Evolutionary conservation across 768 basidiomycete genomes (phyloP), one percentile per base, ranked within the genome.

Genomic region (Cystoderma amianthinum): DNA sequence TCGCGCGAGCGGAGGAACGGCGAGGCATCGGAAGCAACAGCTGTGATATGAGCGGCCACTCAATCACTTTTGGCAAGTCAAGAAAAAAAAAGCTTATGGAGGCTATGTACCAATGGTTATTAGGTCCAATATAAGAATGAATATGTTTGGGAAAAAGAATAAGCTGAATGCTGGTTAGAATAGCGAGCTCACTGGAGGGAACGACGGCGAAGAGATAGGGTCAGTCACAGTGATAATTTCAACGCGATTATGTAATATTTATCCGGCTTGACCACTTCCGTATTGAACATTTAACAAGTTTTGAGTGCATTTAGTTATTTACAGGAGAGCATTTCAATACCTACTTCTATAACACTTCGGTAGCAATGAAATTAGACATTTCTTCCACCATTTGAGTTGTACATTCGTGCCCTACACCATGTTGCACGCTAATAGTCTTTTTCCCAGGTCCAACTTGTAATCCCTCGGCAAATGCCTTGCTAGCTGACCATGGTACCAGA

Each of bases 401-500:
- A 48, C 74, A 76, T 22, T 67, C 67, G 53, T 92, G 88, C 3
- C 80, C 84, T 1, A 72, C 72, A 3, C 69, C 71, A 3, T 67
- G 65, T 39, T 75, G 67, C 2, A 86, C 55, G 3, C 76, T 59
- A 3, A 76, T 68, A 45, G 73, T 67, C 56, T 82, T 84, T 36
- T 66, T 57, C 3, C 84, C 86, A 7, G 44, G 34, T 1, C 81
- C 81, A 0, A 79, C 74, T 24, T 72, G 63, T 22, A 88, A 55
- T 0, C 48, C 56, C 2, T 77, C 68, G 0, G 85, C 74, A 57
- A 85, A 85, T 13, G 60, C 57, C 47, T 69, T 36, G 42, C 77
- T 76, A 13, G 72, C 66, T n/a, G 51, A 49, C 72, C 78, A 80
- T 9, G 85, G 86, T 13, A 91, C 88, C 12, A 85, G 51, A 32